Evolutionary conservation across 2,329 filamentous ascomycete genomes (phyloP).

Genomic region (Xylariales sp.): DNA sequence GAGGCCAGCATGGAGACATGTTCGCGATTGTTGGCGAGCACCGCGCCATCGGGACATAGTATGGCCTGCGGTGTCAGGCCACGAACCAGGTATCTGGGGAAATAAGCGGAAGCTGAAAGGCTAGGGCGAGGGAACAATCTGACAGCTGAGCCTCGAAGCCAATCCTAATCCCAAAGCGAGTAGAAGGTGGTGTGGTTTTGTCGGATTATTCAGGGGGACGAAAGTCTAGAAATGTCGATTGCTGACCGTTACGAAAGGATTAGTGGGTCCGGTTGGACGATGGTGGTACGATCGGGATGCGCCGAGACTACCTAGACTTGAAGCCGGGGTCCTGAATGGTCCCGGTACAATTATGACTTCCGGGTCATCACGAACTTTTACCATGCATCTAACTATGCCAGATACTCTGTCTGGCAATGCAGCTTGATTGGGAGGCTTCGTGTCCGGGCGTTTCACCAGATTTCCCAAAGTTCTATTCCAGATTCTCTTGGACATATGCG

Average conservation of each 20-base stretch:
- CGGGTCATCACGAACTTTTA: too few relatives aligned
- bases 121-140: background rate
- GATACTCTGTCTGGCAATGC: too few relatives aligned
- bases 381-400: too few relatives aligned
- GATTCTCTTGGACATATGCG: conserved; percentile 32
- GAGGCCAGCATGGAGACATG: background rate
- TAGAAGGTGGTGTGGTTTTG: conserved; percentile 9
- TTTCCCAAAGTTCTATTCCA: too few relatives aligned
- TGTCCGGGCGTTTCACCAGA: background rate
- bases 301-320: conserved; percentile 1
- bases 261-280: conserved; percentile 6
- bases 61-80: conserved; percentile 4
- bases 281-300: conserved; percentile 6
- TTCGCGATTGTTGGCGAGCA: background rate
- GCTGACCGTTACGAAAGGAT: conserved; percentile 1
- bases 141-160: conserved; percentile 6
- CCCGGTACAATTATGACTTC: background rate
- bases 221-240: too few relatives aligned
- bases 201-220: conserved; percentile 6
- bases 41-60: conserved; percentile 5
- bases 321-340: background rate
- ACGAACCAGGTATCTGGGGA: background rate
- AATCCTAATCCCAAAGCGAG: too few relatives aligned
- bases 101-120: conserved; percentile 1
- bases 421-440: background rate